Conservation (phyloP, 768 basidiomycete genomes). For the Boletus rex-veris region DNA sequence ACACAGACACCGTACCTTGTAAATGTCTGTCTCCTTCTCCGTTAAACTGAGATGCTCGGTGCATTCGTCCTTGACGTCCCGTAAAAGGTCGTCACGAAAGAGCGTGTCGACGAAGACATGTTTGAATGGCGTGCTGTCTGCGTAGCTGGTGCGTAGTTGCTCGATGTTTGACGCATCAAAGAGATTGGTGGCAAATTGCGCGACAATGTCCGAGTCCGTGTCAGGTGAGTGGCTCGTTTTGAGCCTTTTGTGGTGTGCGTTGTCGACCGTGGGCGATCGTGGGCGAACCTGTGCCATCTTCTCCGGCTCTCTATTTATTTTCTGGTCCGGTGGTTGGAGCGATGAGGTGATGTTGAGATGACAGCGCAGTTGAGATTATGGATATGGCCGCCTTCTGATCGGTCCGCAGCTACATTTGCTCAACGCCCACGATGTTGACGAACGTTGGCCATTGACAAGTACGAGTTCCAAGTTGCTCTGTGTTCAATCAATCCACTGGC, state of each 20-base stretch:
- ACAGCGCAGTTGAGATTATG: not conserved
- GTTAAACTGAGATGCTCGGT: constrained; percentile 74
- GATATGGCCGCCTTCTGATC: not conserved
- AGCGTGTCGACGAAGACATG: constrained; percentile 77
- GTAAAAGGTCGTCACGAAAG: constrained; percentile 79
- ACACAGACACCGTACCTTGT: constrained; percentile 62
- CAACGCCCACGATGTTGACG: too few relatives aligned
- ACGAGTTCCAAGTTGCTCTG: too few relatives aligned
- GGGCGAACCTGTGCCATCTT: constrained; percentile 46
- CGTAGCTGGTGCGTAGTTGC: constrained; percentile 54
- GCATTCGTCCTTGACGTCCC: constrained; percentile 81
- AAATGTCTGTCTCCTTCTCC: constrained; percentile 98
- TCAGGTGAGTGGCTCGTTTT: constrained; percentile 37
- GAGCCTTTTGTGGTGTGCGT: constrained; percentile 32
- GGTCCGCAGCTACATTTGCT: not conserved
- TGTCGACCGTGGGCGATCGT: constrained; percentile 38
- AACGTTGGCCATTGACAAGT: too few relatives aligned
- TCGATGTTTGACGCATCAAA: constrained; percentile 57
- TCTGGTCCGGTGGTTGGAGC: not conserved
- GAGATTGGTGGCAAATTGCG: constrained; percentile 39
- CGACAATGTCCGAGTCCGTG: constrained; percentile 8
- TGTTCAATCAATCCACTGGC: too few relatives aligned
- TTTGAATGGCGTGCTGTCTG: constrained; percentile 67
- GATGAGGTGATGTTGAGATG: not conserved
- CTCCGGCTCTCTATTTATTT: not conserved